These are phyloP conservation scores for Penicillium cataractarum DNA, from an alignment of 495 filamentous ascomycete species.

Conservation along the genomic window DNA sequence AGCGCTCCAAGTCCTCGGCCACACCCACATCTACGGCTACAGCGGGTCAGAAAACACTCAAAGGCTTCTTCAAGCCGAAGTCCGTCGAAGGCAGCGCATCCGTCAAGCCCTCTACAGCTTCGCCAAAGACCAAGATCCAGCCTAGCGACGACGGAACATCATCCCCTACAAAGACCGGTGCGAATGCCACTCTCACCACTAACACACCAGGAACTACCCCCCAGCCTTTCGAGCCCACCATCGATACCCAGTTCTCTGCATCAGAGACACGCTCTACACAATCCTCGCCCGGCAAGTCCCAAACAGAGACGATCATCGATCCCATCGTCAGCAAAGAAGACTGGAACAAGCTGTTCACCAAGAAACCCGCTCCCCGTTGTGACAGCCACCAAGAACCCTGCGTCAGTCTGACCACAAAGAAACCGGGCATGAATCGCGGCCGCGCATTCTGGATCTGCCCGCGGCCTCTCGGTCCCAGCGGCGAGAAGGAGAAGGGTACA, in stretches of 20 bases:
- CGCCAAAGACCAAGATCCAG: neutral
- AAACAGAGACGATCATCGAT: slow-evolving; percentile 57
- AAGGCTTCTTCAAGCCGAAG: slow-evolving; percentile 77
- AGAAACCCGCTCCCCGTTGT: slow-evolving; percentile 72
- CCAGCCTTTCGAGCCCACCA: neutral
- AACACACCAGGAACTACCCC: neutral
- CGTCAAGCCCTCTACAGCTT: neutral
- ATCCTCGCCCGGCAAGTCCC: slow-evolving; percentile 4
- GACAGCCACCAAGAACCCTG: slow-evolving; percentile 86
- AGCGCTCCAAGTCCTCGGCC: slow-evolving; percentile 52
- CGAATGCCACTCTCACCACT: neutral
- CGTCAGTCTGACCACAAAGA: slow-evolving; percentile 78
- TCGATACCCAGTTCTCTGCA: neutral
- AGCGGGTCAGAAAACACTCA: slow-evolving; percentile 73
- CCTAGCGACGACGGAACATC: neutral
- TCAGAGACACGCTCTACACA: neutral
- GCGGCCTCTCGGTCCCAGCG: slow-evolving; percentile 79
- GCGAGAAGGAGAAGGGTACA: slow-evolving; percentile 77
- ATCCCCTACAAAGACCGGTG: neutral
- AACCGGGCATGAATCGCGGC: slow-evolving; percentile 81
- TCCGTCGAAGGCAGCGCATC: neutral
- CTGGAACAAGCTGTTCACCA: slow-evolving; percentile 84
- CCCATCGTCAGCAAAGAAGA: slow-evolving; percentile 77
- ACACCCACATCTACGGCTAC: slow-evolving; percentile 26
- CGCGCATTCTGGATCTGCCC: slow-evolving; percentile 86